Evolutionary conservation across 345 rosid genomes (phyloP).

Genomic region (Brassica napus): Da-Ae NC_063436.1:6189501-6190000

Average conservation of each 20-base stretch:
- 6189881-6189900: not conserved
- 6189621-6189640: not conserved
- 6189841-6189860: constrained; percentile 94
- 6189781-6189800: constrained; percentile 85
- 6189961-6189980: constrained; percentile 83
- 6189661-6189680: constrained; percentile 18
- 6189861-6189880: constrained; percentile 43
- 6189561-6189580: not conserved
- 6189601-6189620: not conserved
- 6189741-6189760: constrained; percentile 82
- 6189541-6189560: not conserved
- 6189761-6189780: constrained; percentile 64
- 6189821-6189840: constrained; percentile 91
- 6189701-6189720: constrained; percentile 73
- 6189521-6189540: not conserved
- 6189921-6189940: not conserved
- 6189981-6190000: constrained; percentile 83
- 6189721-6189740: constrained; percentile 74
- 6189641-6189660: too few species aligned
- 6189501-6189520: not conserved
- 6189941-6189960: constrained; percentile 51
- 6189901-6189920: too few species aligned
- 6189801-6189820: constrained; percentile 68
- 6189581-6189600: not conserved
- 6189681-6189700: constrained; percentile 47